Conservation (phyloP, 306 rosid species). For the Cucurbita moschata region DNA sequence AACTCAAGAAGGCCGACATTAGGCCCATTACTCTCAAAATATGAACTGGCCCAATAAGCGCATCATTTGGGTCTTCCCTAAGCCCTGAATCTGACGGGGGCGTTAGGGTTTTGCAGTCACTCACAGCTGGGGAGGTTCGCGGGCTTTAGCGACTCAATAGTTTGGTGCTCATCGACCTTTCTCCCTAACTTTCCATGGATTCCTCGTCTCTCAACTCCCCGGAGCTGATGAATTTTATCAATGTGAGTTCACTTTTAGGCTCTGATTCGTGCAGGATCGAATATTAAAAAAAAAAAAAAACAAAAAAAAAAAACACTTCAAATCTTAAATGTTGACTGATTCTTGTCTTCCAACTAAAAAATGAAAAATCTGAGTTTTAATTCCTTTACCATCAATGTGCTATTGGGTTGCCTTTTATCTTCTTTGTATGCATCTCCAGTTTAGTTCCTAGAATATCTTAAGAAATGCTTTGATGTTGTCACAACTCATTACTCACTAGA, state of each 20-base stretch:
- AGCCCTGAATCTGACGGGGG: too few species aligned
- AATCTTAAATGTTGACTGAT: neutral
- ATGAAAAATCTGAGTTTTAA: neutral
- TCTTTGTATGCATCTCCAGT: neutral
- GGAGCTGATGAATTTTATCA: slow-evolving; percentile 52
- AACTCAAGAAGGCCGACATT: too few species aligned
- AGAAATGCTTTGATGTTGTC: neutral
- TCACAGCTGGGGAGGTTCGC: neutral
- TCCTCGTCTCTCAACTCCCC: slow-evolving; percentile 38
- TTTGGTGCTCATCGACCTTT: neutral
- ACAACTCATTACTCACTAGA: neutral
- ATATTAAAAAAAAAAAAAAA: too few species aligned
- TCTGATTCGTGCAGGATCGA: neutral
- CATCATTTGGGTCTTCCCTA: too few species aligned
- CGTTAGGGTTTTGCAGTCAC: neutral
- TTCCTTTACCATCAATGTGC: neutral
- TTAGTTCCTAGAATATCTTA: neutral
- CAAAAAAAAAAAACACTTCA: neutral
- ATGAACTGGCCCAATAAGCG: too few species aligned
- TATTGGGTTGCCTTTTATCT: neutral
- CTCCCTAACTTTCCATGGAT: slow-evolving; percentile 38
- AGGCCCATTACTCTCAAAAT: too few species aligned
- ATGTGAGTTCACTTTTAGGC: slow-evolving; percentile 25
- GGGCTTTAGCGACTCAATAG: neutral
- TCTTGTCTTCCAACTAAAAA: neutral